Evolutionary conservation across 805 yeast species (phyloP), one percentile per base, ranked within the genome.

Genomic region (Saccharomyces eubayanus): DNA sequence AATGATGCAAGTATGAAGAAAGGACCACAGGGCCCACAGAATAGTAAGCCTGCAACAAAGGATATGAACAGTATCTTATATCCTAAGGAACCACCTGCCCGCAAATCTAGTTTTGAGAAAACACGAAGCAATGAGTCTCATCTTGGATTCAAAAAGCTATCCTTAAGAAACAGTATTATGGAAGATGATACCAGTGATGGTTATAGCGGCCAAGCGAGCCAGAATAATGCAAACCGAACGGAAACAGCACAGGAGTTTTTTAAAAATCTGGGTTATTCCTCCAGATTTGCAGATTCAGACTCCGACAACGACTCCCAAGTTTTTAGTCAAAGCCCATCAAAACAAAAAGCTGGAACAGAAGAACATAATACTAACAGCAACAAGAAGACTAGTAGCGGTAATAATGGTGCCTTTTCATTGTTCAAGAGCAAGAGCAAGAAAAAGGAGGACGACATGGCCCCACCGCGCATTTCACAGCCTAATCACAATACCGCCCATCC

Each of bases 251-350:
- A 36, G 43, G 43, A 36, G 16, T 48, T 45, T 28, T 20, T 24
- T 47, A 24, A 62, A 53, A 31, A 60, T 3, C 54, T 50, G 21
- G 69, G 67, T 1, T 78, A 74, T 67, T 77, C 71, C 53, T 83
- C 89, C 1, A 74, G 88, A 59, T 78, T 83, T 57, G 74, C 73
- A 5, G 89, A 84, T 62, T 82, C 87, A 2, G 87, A 83, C 61
- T 83, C 84, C 12, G 88, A 83, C 47, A 65, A 65, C 12, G 81
- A 77, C 21, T 62, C 59, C 28, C 67, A 54, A 0, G 50, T 55
- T 16, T 50, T 59, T 57, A 61, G 56, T 48, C 48, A 52, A 49
- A 10, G 46, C 30, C 36, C 31, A 36, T 46, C 47, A 21, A 31
- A 30, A 30, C n/a, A 43, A 31, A 40, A 28, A 40, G 31, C 36